Percentiles rank a stretch among this genome's conserved stretches.
These are phyloP conservation scores for Chrysoporthe puriensis DNA, from an alignment of 2,329 filamentous ascomycete species.

Conservation along the genomic window DNA sequence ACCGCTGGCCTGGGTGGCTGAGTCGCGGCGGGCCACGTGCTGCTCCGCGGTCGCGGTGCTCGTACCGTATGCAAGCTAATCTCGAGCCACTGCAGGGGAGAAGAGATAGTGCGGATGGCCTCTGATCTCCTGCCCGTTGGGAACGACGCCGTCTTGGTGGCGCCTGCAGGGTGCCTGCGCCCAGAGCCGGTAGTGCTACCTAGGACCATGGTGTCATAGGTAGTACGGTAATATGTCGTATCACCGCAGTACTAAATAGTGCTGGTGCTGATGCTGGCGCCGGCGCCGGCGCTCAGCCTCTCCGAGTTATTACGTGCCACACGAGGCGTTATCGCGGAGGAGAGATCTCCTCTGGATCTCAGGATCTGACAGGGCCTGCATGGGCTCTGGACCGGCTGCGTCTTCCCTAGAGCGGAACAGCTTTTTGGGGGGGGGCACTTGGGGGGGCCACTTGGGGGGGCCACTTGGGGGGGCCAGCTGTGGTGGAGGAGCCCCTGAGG, in stretches of 20 bases:
- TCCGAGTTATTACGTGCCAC: not conserved
- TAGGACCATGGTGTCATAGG: no score
- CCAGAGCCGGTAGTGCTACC: not conserved
- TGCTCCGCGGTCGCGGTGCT: no score
- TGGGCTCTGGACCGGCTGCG: not conserved
- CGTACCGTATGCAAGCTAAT: no score
- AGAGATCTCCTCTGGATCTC: not conserved
- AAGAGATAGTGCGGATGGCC: not conserved
- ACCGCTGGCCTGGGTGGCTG: no score
- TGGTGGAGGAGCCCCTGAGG: no score
- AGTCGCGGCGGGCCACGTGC: no score
- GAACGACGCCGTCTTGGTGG: not conserved
- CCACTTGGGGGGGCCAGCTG: not conserved
- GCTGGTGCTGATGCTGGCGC: not conserved
- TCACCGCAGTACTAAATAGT: not conserved
- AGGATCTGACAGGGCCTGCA: not conserved
- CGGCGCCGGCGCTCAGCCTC: not conserved
- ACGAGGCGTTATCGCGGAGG: not conserved
- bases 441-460: not conserved
- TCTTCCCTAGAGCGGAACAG: not conserved
- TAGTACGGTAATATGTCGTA: no score
- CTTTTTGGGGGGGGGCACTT: not conserved
- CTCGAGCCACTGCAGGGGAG: not conserved
- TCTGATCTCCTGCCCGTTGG: not conserved
- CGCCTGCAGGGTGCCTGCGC: not conserved